These are phyloP conservation scores for Phytophthora pseudosyringae DNA, from an alignment of 352 stramenopile genomes.

Conservation along the genomic window DNA sequence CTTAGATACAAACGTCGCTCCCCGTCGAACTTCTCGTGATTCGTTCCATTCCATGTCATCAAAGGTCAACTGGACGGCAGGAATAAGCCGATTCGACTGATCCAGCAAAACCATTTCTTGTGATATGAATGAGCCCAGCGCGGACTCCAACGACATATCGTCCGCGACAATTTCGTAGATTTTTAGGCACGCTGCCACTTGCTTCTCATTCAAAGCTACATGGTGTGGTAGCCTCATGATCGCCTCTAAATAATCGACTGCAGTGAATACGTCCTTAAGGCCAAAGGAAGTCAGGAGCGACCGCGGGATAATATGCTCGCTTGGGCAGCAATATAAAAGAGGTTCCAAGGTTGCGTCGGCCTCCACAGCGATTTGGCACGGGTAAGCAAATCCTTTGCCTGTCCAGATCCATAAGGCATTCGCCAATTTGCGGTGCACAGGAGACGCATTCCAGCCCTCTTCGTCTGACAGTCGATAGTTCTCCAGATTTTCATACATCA, in stretches of 20 bases:
- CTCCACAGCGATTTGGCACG: constrained; percentile 61
- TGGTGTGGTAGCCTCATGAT: constrained; percentile 51
- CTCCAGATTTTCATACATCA: constrained; percentile 70
- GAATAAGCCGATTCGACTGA: constrained; percentile 38
- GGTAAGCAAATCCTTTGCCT: constrained; percentile 55
- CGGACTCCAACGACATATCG: constrained; percentile 36
- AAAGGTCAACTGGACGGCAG: constrained; percentile 49
- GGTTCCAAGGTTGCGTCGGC: constrained; percentile 55
- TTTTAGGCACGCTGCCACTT: constrained; percentile 49
- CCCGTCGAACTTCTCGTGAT: constrained; percentile 57
- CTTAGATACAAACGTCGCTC: constrained; percentile 58
- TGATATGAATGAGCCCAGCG: constrained; percentile 32
- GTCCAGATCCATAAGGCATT: constrained; percentile 77
- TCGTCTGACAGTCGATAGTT: constrained; percentile 34
- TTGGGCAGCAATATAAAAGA: constrained; percentile 64
- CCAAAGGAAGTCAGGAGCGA: constrained; percentile 64
- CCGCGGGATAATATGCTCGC: constrained; percentile 60
- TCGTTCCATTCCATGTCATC: constrained; percentile 87
- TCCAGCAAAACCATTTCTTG: constrained; percentile 57
- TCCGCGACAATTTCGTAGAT: constrained; percentile 55
- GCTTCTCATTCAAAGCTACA: constrained; percentile 30
- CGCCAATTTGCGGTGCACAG: constrained; percentile 46
- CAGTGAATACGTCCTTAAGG: constrained; percentile 56
- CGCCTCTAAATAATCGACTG: constrained; percentile 62
- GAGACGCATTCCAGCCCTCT: constrained; percentile 33